These are phyloP conservation scores for Apium graveolens DNA, from an alignment of 129 eudicot species.

Conservation along the genomic window DNA sequence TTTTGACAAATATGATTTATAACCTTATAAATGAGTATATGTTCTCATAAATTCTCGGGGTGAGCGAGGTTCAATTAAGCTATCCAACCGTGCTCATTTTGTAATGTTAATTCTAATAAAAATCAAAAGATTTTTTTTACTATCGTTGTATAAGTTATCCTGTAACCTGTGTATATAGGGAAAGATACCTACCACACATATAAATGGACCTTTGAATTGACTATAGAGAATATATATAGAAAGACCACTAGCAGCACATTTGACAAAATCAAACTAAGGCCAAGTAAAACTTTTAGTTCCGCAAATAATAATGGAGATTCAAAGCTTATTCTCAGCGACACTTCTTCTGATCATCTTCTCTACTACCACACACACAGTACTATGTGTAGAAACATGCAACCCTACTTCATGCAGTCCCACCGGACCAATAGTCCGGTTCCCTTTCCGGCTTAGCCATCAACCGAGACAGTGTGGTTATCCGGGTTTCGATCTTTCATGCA, in stretches of 20 bases:
- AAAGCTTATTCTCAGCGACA: background rate
- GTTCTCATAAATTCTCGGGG: too few species aligned
- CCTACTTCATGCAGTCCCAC: constrained; percentile 29
- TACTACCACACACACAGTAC: constrained; percentile 18
- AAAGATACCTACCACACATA: background rate
- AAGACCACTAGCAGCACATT: background rate
- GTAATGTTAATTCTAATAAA: too few species aligned
- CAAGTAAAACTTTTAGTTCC: background rate
- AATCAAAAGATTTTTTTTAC: too few species aligned
- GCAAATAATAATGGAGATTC: background rate
- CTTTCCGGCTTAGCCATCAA: constrained; percentile 49
- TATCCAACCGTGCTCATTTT: too few species aligned
- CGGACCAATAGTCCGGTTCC: constrained; percentile 57
- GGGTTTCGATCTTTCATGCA: constrained; percentile 58
- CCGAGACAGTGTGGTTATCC: constrained; percentile 48
- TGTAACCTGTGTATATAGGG: too few species aligned
- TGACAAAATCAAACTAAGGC: background rate
- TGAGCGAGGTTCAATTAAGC: too few species aligned
- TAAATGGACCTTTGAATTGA: background rate
- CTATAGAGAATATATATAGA: background rate
- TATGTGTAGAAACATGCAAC: constrained; percentile 16
- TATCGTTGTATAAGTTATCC: too few species aligned
- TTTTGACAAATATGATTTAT: too few species aligned
- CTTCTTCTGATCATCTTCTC: constrained; percentile 4
- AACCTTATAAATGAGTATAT: too few species aligned